Base-by-base conservation (phyloP, 2,329 filamentous ascomycete genomes). In the Camillea tinctor region DNA sequence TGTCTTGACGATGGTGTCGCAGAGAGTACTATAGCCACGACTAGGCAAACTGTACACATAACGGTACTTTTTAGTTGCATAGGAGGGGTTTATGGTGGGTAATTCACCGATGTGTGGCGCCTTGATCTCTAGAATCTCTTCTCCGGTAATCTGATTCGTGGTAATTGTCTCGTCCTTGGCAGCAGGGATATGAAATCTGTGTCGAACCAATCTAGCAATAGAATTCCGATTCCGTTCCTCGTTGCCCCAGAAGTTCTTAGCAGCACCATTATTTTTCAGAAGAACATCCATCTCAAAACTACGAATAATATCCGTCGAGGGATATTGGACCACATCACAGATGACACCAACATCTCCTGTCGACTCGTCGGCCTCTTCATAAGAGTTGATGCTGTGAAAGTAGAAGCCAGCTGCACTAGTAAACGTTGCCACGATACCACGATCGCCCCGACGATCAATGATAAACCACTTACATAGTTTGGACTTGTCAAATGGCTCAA, bases 301-400 rank as follows among this genome's bases (percentile, higher is more conserved):
- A 24, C 85, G 80, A 44, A 95, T 76, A 17, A 93, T 79, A 59
- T 91, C 86, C 0, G 84, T 75, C 55, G 84, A 88, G 0, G 84
- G 79, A 68, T 89, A 93, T 55, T 84, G 77, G 26, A 87, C 74
- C 1, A 89, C 71, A 62, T 96, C 92, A 57, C 88, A 85, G 26
- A 87, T 77, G 19, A 95, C 79, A 60, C 87, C 80, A 4, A 76
- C 60, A 0, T 70, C 71, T 0, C 71, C 67, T 1, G 79, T 76
- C 1, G 54, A 65, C 5, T 74, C 75, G 26, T 76, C 72, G 0
- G 68, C 64, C 63, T 91, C 83, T 68, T 94, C 90, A 71, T 88
- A 95, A 0, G 90, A 84, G 66, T 96, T 96, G 70, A 92, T 79
- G 0, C 84, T 85, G 74, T 96, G 92, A 73, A 96, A 96, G 74